These are phyloP conservation scores for Mayamaea pseudoterrestris DNA, from an alignment of 108 stramenopile species.

Conservation along the genomic window DNA sequence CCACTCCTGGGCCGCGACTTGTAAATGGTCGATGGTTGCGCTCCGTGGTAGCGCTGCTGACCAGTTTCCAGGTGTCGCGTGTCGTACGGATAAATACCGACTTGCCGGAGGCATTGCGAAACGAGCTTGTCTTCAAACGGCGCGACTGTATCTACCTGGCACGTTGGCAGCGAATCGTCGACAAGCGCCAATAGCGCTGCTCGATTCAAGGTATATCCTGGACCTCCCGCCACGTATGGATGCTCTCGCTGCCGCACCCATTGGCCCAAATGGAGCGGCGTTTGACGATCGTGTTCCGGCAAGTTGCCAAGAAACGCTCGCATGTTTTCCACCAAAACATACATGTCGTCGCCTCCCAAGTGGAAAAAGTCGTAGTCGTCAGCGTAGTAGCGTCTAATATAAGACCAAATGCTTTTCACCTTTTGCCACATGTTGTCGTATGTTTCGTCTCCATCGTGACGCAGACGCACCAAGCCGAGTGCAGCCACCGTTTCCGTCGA, in stretches of 20 bases:
- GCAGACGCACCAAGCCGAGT: conserved; percentile 38
- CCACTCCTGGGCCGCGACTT: conserved; percentile 5
- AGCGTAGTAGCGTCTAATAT: conserved; percentile 43
- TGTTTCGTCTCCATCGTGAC: conserved; percentile 50
- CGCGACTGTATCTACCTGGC: conserved; percentile 4
- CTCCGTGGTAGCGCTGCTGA: conserved; percentile 20
- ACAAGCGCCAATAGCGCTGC: conserved; percentile 14
- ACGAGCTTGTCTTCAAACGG: conserved; percentile 23
- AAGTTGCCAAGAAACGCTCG: conserved; percentile 11
- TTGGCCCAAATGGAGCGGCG: background rate
- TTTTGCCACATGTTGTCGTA: conserved; percentile 92
- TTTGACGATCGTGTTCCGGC: conserved; percentile 13
- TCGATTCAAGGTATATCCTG: conserved; percentile 32
- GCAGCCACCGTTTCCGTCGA: conserved; percentile 39
- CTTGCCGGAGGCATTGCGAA: conserved; percentile 12
- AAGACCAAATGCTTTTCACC: conserved; percentile 60
- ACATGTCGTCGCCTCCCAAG: conserved; percentile 62
- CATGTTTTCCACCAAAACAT: conserved; percentile 24
- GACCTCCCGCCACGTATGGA: conserved; percentile 13
- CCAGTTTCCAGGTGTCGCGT: conserved; percentile 12
- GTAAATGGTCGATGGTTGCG: conserved; percentile 15
- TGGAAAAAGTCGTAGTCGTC: conserved; percentile 77
- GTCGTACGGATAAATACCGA: conserved; percentile 15
- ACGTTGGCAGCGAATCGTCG: conserved; percentile 1
- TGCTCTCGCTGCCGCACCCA: background rate